Percentiles rank a stretch among this genome's conserved stretches.
phyloP scores from a whole-genome alignment of 2,329 filamentous ascomycete genomes.

The Penicillium italicum region DNA sequence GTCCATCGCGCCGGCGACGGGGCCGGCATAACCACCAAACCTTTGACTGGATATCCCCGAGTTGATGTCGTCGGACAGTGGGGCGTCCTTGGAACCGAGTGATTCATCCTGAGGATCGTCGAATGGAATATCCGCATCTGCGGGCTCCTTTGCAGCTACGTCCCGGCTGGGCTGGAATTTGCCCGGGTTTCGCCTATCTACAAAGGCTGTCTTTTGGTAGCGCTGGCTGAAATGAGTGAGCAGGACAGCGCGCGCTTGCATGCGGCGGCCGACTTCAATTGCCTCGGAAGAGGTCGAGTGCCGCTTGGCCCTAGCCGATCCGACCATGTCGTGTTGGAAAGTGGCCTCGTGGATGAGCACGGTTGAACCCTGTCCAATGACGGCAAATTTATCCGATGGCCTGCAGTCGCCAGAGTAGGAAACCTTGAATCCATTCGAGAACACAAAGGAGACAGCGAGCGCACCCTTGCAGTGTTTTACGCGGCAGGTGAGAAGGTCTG shows the following conservation, averaged over 20 bases:
- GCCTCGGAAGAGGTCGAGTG: conserved; percentile 89
- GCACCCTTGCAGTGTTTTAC: conserved; percentile 80
- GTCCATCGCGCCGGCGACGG: conserved; percentile 59
- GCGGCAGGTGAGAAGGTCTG: conserved; percentile 60
- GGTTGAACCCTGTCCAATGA: conserved; percentile 70
- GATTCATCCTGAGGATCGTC: conserved; percentile 25
- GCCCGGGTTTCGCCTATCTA: conserved; percentile 31
- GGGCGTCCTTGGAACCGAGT: not conserved
- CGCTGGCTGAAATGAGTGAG: conserved; percentile 95
- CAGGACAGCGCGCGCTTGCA: conserved; percentile 75
- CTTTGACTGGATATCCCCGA: not conserved
- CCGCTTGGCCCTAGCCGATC: conserved; percentile 80
- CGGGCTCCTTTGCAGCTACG: conserved; percentile 12
- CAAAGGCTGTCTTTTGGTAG: conserved; percentile 70
- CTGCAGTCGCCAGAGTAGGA: conserved; percentile 94
- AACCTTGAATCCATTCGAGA: conserved; percentile 75
- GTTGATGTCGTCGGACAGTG: conserved; percentile 17
- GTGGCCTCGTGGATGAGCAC: conserved; percentile 94
- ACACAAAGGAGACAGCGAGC: conserved; percentile 72
- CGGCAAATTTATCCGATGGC: conserved; percentile 66
- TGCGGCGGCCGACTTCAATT: conserved; percentile 68
- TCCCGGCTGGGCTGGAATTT: conserved; percentile 9
- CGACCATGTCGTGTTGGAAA: conserved; percentile 78
- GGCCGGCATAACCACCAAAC: conserved; percentile 37
- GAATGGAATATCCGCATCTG: conserved; percentile 26